A percentile compares a stretch with the other conserved stretches of the same genome.
Conservation (phyloP, 768 basidiomycete genomes). For the Suillus spraguei region DNA sequence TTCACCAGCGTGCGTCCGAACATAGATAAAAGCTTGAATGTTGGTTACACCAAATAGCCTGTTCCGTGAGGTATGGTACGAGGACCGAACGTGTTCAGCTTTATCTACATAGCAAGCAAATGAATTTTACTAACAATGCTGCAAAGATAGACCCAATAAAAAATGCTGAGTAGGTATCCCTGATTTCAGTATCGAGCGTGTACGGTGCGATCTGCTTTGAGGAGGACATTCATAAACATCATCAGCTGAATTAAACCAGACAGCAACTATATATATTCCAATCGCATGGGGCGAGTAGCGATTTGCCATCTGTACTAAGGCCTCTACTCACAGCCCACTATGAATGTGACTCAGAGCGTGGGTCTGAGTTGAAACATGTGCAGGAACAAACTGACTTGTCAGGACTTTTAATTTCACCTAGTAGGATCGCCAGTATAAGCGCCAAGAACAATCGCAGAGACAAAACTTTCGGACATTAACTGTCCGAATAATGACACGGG, state of each 20-base stretch:
- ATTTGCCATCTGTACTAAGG: neutral
- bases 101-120: neutral
- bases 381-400: too few relatives aligned
- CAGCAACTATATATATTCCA: neutral
- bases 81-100: neutral
- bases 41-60: conserved; percentile 11
- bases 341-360: neutral
- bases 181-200: fast-evolving
- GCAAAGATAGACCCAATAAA: neutral
- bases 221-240: neutral
- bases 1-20: neutral
- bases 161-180: neutral
- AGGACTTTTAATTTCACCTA: neutral
- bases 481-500: neutral
- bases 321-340: neutral
- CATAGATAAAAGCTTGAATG: conserved; percentile 10
- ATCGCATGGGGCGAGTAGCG: neutral
- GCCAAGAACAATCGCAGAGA: neutral
- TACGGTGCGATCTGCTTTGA: neutral
- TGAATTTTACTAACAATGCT: neutral
- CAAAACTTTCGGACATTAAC: neutral
- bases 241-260: neutral
- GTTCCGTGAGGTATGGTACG: neutral
- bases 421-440: neutral
- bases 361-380: neutral